Base-by-base conservation (phyloP, 1,284 basidiomycete genomes). In the Moesziomyces sp. region DNA sequence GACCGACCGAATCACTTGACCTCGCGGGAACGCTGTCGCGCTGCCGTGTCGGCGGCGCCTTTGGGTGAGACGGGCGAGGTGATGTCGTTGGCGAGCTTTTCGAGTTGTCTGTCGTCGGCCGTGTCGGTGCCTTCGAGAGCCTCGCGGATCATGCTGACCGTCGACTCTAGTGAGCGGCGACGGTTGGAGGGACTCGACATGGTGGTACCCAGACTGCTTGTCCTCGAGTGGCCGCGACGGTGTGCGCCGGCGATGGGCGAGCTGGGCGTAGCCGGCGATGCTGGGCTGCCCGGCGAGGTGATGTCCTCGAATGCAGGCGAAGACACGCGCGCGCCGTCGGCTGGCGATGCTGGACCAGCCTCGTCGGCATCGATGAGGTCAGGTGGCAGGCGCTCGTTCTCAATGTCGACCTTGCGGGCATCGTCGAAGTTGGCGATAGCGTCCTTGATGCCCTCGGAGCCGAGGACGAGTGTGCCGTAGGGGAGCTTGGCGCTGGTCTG, bases 371-470 rank as follows among this genome's bases (percentile, higher is more conserved):
- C 94, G 83, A 95, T 92, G 24, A 99, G 89, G 28, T 98, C 94
- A 1, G 96, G 96, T 14, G 95, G 96, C 46, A 74, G 55, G 19
- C 82, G 72, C 86, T 99, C 96, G 86, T 99, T 98, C 87, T 99
- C 96, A 79, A 99, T 98, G 87, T 99, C 97, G 44, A 93, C 94
- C 86, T 95, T 96, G 75, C 96, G 93, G 23, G 96, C 96, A 84
- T 98, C 95, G 52, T 94, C 93, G 84, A 98, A 99, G 75, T 91
- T 92, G 73, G 89, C 90, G 80, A 99, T 98, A 21, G 93, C 91
- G 71, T 97, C 93, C 85, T 93, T 98, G 86, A 99, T 96, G 21
- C 93, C 95, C 82, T 98, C 96, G 5, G 93, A 90, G 23, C 95
- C 95, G 64, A 92, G 88, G 1, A 92, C 94, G 46, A 99, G 88